Evolutionary conservation across 2,329 filamentous ascomycete species (phyloP).

Genomic region (Cladophialophora psammophila): DNA sequence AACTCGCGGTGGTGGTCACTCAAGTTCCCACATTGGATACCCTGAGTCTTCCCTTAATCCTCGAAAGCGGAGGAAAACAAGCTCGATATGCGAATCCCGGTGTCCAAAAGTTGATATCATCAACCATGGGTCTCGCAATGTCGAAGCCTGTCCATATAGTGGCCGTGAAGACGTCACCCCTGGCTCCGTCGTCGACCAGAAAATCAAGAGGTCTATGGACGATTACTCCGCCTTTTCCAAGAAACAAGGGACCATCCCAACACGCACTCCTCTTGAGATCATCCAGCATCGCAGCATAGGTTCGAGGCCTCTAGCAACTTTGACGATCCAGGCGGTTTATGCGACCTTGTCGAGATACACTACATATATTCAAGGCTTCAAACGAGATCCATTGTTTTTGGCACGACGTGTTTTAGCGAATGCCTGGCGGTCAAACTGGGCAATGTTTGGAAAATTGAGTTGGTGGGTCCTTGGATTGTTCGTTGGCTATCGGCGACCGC

Average conservation of each 20-base stretch:
- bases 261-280: conserved; percentile 33
- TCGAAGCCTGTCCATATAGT: background rate
- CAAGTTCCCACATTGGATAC: conserved; percentile 11
- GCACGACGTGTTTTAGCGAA: conserved; percentile 46
- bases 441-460: conserved; percentile 44
- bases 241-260: conserved; percentile 9
- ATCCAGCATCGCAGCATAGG: conserved; percentile 35
- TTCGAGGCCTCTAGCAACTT: conserved; percentile 33
- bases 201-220: background rate
- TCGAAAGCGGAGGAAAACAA: conserved; percentile 34
- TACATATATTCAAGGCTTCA: conserved; percentile 35
- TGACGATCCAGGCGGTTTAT: conserved; percentile 40
- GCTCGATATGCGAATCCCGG: conserved; percentile 11
- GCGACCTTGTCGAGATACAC: conserved; percentile 40
- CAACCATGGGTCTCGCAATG: background rate
- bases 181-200: conserved; percentile 3
- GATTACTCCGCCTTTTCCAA: background rate
- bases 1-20: background rate
- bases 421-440: conserved; percentile 46
- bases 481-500: conserved; percentile 36
- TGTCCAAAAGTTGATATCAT: background rate
- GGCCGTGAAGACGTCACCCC: conserved; percentile 2
- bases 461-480: conserved; percentile 50
- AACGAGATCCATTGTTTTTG: conserved; percentile 39
- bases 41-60: conserved; percentile 21